Conservation (phyloP, 257 asterid genomes). For the Craterostigma plantagineum region DNA sequence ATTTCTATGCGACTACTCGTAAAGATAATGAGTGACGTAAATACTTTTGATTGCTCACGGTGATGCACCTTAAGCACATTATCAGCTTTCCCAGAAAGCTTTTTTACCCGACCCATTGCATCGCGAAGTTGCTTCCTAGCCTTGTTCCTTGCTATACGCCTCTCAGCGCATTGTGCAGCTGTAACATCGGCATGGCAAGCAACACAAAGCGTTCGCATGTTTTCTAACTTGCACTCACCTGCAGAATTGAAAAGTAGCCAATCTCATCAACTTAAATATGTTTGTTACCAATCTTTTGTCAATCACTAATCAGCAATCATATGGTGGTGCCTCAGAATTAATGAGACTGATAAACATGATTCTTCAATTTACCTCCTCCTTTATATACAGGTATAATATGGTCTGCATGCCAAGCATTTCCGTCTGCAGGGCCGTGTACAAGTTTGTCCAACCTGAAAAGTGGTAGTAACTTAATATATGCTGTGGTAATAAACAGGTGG, state of each 20-base stretch:
- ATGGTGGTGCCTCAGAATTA: no score
- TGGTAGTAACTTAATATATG: conserved; percentile 10
- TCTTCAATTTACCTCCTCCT: conserved; percentile 62
- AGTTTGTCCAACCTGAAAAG: conserved; percentile 55
- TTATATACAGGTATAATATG: conserved; percentile 75
- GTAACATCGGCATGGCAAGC: conserved; percentile 93
- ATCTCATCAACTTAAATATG: conserved; percentile 1
- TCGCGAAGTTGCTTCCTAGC: conserved; percentile 59
- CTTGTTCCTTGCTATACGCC: conserved; percentile 32
- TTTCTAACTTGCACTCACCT: conserved; percentile 95
- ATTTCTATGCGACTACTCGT: no score
- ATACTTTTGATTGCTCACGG: conserved; percentile 5
- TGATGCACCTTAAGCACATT: conserved; percentile 32
- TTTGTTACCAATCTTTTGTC: not conserved
- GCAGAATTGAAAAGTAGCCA: conserved; percentile 12
- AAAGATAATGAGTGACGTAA: no score
- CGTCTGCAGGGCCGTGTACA: conserved; percentile 58
- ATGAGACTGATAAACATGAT: not conserved
- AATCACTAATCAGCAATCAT: not conserved
- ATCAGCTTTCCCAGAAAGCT: conserved; percentile 10
- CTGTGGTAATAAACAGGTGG: not conserved
- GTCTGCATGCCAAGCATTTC: conserved; percentile 99
- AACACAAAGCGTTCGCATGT: conserved; percentile 93
- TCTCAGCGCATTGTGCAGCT: conserved; percentile 50
- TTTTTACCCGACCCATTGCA: conserved; percentile 23